Percentiles rank a stretch among this genome's conserved stretches.
Evolutionary conservation across 306 rosid species (phyloP).

Genomic region (Crotalaria pallida): DNA sequence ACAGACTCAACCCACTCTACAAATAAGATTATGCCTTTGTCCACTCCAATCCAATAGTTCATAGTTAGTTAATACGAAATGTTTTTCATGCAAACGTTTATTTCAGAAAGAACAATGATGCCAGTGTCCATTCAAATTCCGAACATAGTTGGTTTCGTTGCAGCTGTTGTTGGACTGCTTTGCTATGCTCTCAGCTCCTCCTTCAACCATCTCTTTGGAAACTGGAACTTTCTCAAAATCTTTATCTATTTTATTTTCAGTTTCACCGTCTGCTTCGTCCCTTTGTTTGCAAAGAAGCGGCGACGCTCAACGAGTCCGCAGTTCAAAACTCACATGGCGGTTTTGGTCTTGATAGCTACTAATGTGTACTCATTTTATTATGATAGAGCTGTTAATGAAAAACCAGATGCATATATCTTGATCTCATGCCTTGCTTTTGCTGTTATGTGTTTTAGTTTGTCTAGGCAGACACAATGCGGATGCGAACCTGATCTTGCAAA

Average conservation of each 20-base stretch:
- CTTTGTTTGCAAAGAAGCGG: background rate
- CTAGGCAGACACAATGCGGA: background rate
- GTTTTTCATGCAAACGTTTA: no score
- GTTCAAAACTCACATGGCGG: background rate
- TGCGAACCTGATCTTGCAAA: background rate
- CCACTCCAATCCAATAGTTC: no score
- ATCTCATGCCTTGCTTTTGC: background rate
- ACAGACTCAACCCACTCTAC: no score
- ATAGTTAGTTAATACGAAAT: no score
- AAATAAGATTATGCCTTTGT: no score
- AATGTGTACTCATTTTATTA: background rate
- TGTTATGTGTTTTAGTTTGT: background rate
- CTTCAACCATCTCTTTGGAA: conserved; percentile 1
- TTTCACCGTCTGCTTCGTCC: background rate
- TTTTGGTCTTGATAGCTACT: background rate
- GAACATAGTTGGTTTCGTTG: background rate
- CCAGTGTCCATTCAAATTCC: background rate
- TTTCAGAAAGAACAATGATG: no score
- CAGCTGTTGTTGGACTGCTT: background rate
- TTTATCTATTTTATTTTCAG: background rate
- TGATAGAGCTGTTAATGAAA: background rate
- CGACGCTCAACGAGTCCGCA: background rate
- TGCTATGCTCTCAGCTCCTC: conserved; percentile 9
- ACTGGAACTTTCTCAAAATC: background rate
- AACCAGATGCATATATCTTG: background rate